A percentile compares a stretch with the other conserved stretches of the same genome.
These are phyloP conservation scores for Aspergillus viridinutans DNA, from an alignment of 2,329 filamentous ascomycete genomes.

Conservation along the genomic window DNA sequence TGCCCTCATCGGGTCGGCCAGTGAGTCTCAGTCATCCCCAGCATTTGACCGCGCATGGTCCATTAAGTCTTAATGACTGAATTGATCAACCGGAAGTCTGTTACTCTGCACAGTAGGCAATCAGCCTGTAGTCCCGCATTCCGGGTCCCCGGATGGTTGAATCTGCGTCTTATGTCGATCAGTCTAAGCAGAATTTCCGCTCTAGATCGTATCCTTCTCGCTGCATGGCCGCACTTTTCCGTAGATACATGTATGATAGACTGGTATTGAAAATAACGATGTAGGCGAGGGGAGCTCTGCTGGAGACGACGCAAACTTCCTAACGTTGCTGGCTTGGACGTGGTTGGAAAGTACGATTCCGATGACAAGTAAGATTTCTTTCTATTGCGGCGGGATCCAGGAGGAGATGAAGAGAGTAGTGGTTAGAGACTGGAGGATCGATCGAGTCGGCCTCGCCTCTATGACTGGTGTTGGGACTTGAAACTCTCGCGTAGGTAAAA, in stretches of 20 bases:
- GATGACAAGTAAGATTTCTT: neutral
- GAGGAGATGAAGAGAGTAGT: neutral
- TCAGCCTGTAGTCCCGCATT: neutral
- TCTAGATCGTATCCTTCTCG: too few species aligned
- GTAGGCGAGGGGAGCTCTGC: neutral
- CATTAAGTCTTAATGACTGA: neutral
- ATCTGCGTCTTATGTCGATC: neutral
- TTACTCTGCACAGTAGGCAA: neutral
- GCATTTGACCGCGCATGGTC: neutral
- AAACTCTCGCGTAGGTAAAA: neutral
- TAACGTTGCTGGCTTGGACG: neutral
- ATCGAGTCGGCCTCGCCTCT: neutral
- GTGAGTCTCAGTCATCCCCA: neutral
- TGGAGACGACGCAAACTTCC: neutral
- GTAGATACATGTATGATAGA: neutral
- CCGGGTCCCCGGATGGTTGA: neutral
- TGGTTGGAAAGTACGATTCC: neutral
- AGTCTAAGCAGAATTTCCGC: neutral
- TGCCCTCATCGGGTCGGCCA: neutral
- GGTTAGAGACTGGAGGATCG: neutral
- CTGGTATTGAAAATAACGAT: neutral
- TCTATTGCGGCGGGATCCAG: neutral
- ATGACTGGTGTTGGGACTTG: neutral
- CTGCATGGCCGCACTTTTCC: neutral
- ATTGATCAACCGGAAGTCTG: neutral